A percentile compares a stretch with the other conserved stretches of the same genome.
phyloP scores from a whole-genome alignment of 169 alveolate species.

The Eimeria acervulina region DNA sequence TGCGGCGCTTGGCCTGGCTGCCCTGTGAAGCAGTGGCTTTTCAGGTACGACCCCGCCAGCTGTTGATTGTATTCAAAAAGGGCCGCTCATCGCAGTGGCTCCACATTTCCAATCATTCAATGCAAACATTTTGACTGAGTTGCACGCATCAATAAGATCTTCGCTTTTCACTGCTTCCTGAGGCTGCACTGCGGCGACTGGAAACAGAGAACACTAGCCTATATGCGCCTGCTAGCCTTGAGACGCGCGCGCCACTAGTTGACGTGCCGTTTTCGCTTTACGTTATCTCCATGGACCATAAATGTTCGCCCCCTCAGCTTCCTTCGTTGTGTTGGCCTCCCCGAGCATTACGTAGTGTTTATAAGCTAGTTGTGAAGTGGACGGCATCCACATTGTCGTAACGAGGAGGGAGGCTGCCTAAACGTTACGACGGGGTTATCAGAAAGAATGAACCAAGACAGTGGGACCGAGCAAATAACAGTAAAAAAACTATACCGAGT shows the following conservation, averaged over 20 bases:
- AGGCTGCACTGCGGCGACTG: neutral
- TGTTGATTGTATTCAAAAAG: no score
- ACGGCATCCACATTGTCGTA: neutral
- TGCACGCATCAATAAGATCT: no score
- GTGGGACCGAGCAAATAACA: no score
- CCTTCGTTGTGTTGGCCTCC: neutral
- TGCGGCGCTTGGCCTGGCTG: neutral
- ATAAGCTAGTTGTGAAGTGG: neutral
- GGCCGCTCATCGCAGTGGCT: neutral
- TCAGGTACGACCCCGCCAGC: neutral
- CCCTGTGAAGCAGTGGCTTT: neutral
- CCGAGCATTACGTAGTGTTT: neutral
- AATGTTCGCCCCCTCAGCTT: neutral
- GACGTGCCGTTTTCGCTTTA: neutral
- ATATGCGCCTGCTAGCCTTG: neutral
- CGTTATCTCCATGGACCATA: neutral
- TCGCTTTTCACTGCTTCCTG: no score
- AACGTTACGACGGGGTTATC: no score
- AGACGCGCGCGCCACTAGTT: neutral
- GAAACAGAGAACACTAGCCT: neutral
- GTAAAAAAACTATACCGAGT: no score
- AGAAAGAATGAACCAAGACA: no score
- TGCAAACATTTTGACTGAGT: neutral
- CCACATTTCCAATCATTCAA: neutral
- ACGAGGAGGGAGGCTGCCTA: neutral